Evolutionary conservation across 805 yeast species (phyloP).

Genomic region (Candida pseudoglaebosa): DNA sequence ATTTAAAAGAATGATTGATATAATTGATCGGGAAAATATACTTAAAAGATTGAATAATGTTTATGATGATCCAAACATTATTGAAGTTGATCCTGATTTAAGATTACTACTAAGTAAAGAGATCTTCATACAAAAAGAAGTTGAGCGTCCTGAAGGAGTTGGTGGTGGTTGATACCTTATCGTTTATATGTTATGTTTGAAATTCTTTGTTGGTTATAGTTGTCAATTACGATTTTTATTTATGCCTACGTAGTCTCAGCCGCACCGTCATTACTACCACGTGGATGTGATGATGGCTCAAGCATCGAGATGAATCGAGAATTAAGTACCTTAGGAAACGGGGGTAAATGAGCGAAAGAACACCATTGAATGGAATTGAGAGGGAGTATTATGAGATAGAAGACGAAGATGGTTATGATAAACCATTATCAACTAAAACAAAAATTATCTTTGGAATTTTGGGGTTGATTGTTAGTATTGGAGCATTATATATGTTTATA

Average conservation of each 20-base stretch:
- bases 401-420: slow-evolving; percentile 14
- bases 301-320: too few relatives aligned
- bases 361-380: slow-evolving; percentile 10
- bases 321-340: background rate
- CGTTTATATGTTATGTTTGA: background rate
- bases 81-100: slow-evolving; percentile 50
- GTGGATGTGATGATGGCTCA: too few relatives aligned
- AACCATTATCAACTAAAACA: slow-evolving; percentile 10
- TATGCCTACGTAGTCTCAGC: too few relatives aligned
- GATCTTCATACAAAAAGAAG: slow-evolving; percentile 62
- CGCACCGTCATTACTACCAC: too few relatives aligned
- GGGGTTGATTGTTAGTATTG: slow-evolving; percentile 11
- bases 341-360: slow-evolving; percentile 14
- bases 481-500: slow-evolving; percentile 26
- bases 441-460: slow-evolving; percentile 13
- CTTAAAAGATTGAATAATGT: slow-evolving; percentile 16
- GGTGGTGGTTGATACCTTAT: slow-evolving; percentile 36
- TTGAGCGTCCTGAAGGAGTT: slow-evolving; percentile 38
- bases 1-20: slow-evolving; percentile 73
- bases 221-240: background rate
- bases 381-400: slow-evolving; percentile 12
- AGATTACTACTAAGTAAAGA: slow-evolving; percentile 58
- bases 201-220: background rate
- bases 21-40: slow-evolving; percentile 58
- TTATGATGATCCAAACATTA: slow-evolving; percentile 12